phyloP scores from a whole-genome alignment of 768 basidiomycete genomes.

The Cyclocybe cylindracea region DNA sequence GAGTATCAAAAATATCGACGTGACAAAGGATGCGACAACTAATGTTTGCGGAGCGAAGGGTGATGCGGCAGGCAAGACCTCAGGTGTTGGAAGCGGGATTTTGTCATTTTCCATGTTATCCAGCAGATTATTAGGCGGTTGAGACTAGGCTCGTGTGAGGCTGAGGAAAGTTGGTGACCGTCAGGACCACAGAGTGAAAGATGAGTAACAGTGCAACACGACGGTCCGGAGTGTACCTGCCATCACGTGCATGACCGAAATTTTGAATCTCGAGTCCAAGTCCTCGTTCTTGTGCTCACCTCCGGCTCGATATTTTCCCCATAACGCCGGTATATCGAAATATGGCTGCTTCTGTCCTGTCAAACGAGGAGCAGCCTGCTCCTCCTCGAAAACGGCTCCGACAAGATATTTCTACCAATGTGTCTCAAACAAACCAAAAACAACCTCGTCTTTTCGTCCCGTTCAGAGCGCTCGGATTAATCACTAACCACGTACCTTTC shows the following conservation, averaged over 20 bases:
- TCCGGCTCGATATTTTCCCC: background rate
- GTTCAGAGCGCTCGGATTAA: slow-evolving; percentile 92
- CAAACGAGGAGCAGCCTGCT: background rate
- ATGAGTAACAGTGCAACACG: too few species aligned
- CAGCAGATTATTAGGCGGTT: background rate
- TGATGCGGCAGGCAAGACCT: slow-evolving; percentile 34
- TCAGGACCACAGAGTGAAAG: background rate
- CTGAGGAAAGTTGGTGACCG: background rate
- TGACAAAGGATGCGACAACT: slow-evolving; percentile 39
- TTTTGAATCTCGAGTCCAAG: slow-evolving; percentile 6
- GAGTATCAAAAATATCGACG: slow-evolving; percentile 43
- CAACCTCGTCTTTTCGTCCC: slow-evolving; percentile 78
- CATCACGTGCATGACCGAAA: slow-evolving; percentile 13
- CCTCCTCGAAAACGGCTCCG: slow-evolving; percentile 57
- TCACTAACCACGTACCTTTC: slow-evolving; percentile 91
- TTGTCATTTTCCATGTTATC: slow-evolving; percentile 13
- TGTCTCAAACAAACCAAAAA: slow-evolving; percentile 21
- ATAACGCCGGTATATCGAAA: background rate
- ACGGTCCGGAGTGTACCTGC: background rate
- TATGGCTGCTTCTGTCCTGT: background rate
- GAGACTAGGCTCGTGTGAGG: background rate
- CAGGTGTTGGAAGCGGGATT: slow-evolving; percentile 28
- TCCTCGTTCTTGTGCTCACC: too few species aligned
- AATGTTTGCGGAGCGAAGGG: slow-evolving; percentile 40
- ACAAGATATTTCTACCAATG: slow-evolving; percentile 27